Conservation (phyloP, 768 basidiomycete genomes). For the Kwoniella heveanensis region DNA sequence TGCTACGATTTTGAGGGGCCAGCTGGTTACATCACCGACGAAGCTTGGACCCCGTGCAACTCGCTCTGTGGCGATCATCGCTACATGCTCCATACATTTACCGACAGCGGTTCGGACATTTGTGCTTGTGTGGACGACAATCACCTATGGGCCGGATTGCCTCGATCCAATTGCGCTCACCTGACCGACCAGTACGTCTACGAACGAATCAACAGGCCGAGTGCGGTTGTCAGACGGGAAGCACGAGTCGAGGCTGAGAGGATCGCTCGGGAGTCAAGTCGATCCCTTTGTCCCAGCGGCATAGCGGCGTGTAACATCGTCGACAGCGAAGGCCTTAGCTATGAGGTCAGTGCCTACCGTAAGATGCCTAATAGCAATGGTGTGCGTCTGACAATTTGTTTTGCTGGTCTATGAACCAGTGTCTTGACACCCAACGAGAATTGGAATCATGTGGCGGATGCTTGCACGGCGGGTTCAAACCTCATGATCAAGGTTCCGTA, state of each 20-base stretch:
- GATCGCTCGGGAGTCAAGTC: neutral
- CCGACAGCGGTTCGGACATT: too few species aligned
- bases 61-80: too few species aligned
- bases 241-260: neutral
- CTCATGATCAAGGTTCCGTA: neutral
- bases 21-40: too few species aligned
- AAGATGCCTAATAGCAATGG: neutral
- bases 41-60: too few species aligned
- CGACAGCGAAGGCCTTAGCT: neutral
- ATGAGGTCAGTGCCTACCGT: neutral
- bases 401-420: conserved; percentile 5
- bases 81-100: too few species aligned
- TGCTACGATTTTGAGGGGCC: too few species aligned
- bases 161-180: too few species aligned
- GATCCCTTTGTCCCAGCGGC: neutral
- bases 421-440: conserved; percentile 6
- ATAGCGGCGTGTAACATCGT: conserved; percentile 4
- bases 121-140: too few species aligned
- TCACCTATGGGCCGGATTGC: too few species aligned
- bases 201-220: neutral
- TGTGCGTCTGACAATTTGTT: neutral
- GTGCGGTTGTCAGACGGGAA: neutral
- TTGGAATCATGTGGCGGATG: conserved; percentile 11
- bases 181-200: neutral
- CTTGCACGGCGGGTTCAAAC: neutral